phyloP scores from a whole-genome alignment of 345 rosid genomes.

The Punica granatum region DNA sequence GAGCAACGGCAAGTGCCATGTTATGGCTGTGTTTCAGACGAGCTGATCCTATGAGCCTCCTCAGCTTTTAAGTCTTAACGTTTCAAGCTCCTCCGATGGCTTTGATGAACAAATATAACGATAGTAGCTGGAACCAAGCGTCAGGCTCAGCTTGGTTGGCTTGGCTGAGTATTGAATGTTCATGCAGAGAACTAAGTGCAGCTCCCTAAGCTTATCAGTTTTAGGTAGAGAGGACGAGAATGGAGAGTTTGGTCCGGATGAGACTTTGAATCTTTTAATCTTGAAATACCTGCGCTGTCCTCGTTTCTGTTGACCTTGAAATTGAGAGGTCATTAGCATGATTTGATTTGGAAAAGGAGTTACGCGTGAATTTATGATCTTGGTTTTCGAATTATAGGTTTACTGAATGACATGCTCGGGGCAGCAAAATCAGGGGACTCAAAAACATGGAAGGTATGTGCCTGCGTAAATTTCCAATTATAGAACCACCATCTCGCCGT shows the following conservation, averaged over 20 bases:
- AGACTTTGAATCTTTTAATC: background rate
- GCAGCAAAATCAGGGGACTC: constrained; percentile 56
- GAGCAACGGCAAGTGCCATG: background rate
- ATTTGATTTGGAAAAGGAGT: background rate
- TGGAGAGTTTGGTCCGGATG: too few relatives aligned
- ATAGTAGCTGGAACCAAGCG: background rate
- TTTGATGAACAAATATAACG: background rate
- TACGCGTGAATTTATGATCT: background rate
- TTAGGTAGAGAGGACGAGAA: too few relatives aligned
- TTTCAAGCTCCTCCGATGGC: background rate
- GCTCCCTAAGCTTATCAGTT: background rate
- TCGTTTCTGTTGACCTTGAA: background rate
- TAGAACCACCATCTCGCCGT: too few relatives aligned
- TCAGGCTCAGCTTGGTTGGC: background rate
- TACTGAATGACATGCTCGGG: constrained; percentile 82
- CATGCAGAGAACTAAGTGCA: background rate
- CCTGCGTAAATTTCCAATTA: background rate
- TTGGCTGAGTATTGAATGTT: too few relatives aligned
- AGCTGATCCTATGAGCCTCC: too few relatives aligned
- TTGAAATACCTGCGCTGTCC: background rate
- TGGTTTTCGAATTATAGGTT: constrained; percentile 27
- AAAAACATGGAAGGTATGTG: constrained; percentile 74
- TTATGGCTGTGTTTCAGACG: background rate
- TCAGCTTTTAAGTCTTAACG: too few relatives aligned
- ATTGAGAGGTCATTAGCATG: background rate